These are phyloP conservation scores for Phaeotremella fagi DNA, from an alignment of 768 basidiomycete genomes.

Conservation along the genomic window DNA sequence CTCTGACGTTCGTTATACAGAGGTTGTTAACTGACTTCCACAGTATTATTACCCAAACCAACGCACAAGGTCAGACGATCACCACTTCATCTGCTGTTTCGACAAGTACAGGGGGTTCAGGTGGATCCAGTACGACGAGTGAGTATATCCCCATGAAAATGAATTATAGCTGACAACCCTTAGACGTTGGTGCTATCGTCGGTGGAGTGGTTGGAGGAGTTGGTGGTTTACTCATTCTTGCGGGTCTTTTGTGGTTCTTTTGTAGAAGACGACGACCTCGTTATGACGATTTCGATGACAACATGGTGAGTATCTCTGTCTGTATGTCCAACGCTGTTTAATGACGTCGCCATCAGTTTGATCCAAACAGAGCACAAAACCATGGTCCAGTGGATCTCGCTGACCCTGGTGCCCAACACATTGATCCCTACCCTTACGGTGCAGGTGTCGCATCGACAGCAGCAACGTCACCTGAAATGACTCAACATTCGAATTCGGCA, in stretches of 20 bases:
- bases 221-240: conserved; percentile 33
- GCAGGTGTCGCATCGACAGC: conserved; percentile 41
- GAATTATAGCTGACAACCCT: background rate
- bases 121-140: conserved; percentile 3
- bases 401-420: conserved; percentile 20
- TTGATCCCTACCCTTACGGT: conserved; percentile 40
- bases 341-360: too few relatives aligned
- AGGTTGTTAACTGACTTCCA: too few relatives aligned
- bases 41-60: conserved; percentile 5
- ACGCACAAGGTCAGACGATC: conserved; percentile 4
- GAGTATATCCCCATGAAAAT: conserved; percentile 1
- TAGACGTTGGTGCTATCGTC: conserved; percentile 37
- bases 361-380: conserved; percentile 40
- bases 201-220: conserved; percentile 40
- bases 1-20: too few relatives aligned
- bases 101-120: background rate
- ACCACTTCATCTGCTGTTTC: background rate
- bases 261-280: conserved; percentile 26
- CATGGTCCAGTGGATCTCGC: conserved; percentile 40
- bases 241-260: conserved; percentile 33
- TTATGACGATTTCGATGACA: conserved; percentile 42
- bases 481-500: conserved; percentile 40
- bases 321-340: too few relatives aligned
- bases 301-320: conserved; percentile 33
- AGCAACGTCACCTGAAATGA: conserved; percentile 36